A percentile compares a stretch with the other conserved stretches of the same genome.
Conservation (phyloP, 1,139 yeast genomes). For the Pneumocystis canis region DNA sequence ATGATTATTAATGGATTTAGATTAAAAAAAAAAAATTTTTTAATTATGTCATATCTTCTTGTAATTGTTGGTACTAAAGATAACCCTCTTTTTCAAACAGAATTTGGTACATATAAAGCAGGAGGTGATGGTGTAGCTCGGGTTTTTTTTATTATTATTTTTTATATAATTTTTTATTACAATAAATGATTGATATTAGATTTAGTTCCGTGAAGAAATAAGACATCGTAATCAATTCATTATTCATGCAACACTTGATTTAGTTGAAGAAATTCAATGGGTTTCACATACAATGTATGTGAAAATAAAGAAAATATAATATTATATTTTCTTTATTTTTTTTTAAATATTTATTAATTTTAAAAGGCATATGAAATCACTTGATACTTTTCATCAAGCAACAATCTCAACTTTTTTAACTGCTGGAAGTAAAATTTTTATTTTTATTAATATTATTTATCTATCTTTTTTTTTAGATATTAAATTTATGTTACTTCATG, state of each 20-base stretch:
- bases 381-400: constrained; percentile 77
- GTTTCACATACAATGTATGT: constrained; percentile 25
- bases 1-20: no score
- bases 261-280: constrained; percentile 85
- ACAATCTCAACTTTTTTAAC: constrained; percentile 71
- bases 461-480: constrained; percentile 29
- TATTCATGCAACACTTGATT: constrained; percentile 73
- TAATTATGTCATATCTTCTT: constrained; percentile 58
- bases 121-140: constrained; percentile 47
- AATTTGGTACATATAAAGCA: constrained; percentile 60
- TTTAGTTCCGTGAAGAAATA: constrained; percentile 8
- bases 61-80: constrained; percentile 81
- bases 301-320: no score
- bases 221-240: constrained; percentile 54
- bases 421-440: constrained; percentile 41
- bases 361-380: constrained; percentile 43
- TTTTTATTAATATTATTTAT: neutral
- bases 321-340: constrained; percentile 1
- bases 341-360: neutral
- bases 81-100: constrained; percentile 74
- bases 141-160: constrained; percentile 15
- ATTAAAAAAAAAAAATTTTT: no score
- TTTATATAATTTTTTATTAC: neutral
- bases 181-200: neutral
- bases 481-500: constrained; percentile 67